phyloP scores from a whole-genome alignment of 352 stramenopile species.

The Peronospora farinosa region DNA sequence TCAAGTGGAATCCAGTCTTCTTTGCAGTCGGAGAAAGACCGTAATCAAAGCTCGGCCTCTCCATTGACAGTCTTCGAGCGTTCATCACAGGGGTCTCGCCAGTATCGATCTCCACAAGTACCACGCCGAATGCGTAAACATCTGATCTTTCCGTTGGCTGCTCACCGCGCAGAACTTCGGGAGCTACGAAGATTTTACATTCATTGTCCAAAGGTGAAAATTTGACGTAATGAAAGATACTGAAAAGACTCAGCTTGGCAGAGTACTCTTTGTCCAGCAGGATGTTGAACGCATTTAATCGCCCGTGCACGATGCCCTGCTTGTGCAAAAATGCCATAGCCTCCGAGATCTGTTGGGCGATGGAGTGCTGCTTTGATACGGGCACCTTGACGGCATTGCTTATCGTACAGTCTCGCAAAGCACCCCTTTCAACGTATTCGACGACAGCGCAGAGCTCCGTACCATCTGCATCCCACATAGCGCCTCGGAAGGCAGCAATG shows the following conservation, averaged over 20 bases:
- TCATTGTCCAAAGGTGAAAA: constrained; percentile 61
- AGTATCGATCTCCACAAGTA: constrained; percentile 73
- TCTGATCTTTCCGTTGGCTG: constrained; percentile 66
- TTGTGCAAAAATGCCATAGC: constrained; percentile 60
- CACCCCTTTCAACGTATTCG: constrained; percentile 57
- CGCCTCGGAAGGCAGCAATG: constrained; percentile 63
- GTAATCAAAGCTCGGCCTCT: constrained; percentile 25
- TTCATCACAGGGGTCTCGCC: constrained; percentile 65
- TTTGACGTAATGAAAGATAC: constrained; percentile 75
- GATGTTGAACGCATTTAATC: constrained; percentile 73
- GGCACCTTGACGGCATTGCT: constrained; percentile 31
- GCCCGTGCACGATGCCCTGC: constrained; percentile 67
- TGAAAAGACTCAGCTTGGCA: constrained; percentile 73
- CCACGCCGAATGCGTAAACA: constrained; percentile 70
- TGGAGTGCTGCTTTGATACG: constrained; percentile 59
- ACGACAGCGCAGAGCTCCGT: constrained; percentile 70
- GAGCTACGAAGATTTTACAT: constrained; percentile 58
- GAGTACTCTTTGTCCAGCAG: constrained; percentile 58
- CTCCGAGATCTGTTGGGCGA: constrained; percentile 63
- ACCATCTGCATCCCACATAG: constrained; percentile 67
- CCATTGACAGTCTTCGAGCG: constrained; percentile 35
- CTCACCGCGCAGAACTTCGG: constrained; percentile 63
- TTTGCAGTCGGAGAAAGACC: constrained; percentile 33
- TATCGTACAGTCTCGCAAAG: constrained; percentile 54
- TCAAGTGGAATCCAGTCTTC: constrained; percentile 53